Conservation (phyloP, 1,284 basidiomycete genomes). For the Rhodotorula sp. region DNA sequence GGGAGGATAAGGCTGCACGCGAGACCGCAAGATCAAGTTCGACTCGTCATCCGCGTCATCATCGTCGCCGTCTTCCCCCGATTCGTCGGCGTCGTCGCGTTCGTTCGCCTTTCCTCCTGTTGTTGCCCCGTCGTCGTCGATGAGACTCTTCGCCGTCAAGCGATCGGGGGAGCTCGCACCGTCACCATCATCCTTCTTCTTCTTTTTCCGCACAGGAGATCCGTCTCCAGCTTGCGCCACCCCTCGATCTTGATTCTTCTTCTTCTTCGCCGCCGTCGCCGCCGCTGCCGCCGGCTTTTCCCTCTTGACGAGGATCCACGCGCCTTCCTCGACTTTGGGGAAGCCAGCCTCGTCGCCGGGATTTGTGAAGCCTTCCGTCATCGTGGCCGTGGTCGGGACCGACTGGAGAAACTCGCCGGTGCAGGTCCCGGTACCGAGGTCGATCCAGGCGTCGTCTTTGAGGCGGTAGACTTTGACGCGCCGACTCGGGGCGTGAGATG, state of each 20-base stretch:
- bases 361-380: not conserved
- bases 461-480: slow-evolving; percentile 80
- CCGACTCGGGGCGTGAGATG: slow-evolving; percentile 13
- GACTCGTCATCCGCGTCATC: slow-evolving; percentile 11
- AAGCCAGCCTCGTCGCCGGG: not conserved
- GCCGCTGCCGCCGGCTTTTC: slow-evolving; percentile 16
- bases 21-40: slow-evolving; percentile 25
- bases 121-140: too few relatives aligned
- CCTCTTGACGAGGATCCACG: slow-evolving; percentile 37
- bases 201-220: slow-evolving; percentile 2
- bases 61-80: not conserved
- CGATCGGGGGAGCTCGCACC: not conserved
- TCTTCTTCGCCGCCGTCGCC: not conserved
- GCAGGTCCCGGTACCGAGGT: slow-evolving; percentile 91
- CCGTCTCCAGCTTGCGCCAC: not conserved
- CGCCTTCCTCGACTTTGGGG: slow-evolving; percentile 22
- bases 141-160: too few relatives aligned
- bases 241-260: not conserved
- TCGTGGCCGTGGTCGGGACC: slow-evolving; percentile 1
- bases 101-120: not conserved
- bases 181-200: not conserved
- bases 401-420: slow-evolving; percentile 63
- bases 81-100: not conserved
- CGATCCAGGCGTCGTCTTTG: slow-evolving; percentile 80
- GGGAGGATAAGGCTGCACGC: slow-evolving; percentile 31